phyloP scores from a whole-genome alignment of 169 alveolate species.

The Besnoitia besnoiti region DNA sequence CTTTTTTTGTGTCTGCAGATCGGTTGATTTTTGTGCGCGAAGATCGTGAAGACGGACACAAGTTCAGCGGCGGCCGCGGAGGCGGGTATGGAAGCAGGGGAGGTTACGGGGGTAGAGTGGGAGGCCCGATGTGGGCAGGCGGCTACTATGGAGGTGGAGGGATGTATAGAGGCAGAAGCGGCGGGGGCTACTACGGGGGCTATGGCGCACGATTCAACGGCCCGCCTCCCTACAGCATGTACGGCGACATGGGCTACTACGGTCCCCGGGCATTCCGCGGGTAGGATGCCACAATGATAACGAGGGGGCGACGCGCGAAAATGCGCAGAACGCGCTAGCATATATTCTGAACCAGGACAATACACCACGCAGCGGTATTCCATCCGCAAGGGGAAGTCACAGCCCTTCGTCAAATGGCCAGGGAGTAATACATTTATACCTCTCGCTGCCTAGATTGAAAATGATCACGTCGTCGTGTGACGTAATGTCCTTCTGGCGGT shows the following conservation, averaged over 20 bases:
- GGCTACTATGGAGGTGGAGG: conserved; percentile 37
- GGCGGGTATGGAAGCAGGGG: conserved; percentile 47
- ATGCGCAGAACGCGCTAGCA: not conserved
- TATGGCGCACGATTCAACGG: conserved; percentile 35
- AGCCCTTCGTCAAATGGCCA: not conserved
- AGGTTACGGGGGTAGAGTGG: conserved; percentile 2
- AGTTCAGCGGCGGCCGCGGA: conserved; percentile 56
- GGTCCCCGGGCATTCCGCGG: conserved; percentile 38
- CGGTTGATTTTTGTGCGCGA: conserved; percentile 73
- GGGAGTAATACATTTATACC: not conserved
- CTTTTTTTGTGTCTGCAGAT: conserved; percentile 26
- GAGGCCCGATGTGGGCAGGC: conserved; percentile 40
- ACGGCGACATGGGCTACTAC: conserved; percentile 7
- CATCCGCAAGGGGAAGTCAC: not conserved
- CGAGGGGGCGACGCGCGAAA: not conserved
- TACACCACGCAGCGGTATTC: not conserved
- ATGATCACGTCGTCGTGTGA: not conserved
- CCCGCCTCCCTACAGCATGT: conserved; percentile 32
- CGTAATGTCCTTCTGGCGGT: not conserved
- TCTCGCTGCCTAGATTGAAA: not conserved
- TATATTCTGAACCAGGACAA: not conserved
- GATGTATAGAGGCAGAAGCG: conserved; percentile 22
- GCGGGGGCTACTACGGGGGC: conserved; percentile 17
- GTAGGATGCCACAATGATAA: not conserved
- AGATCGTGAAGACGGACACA: conserved; percentile 71